These are phyloP conservation scores for Galerina marginata DNA, from an alignment of 768 basidiomycete species.

Conservation along the genomic window DNA sequence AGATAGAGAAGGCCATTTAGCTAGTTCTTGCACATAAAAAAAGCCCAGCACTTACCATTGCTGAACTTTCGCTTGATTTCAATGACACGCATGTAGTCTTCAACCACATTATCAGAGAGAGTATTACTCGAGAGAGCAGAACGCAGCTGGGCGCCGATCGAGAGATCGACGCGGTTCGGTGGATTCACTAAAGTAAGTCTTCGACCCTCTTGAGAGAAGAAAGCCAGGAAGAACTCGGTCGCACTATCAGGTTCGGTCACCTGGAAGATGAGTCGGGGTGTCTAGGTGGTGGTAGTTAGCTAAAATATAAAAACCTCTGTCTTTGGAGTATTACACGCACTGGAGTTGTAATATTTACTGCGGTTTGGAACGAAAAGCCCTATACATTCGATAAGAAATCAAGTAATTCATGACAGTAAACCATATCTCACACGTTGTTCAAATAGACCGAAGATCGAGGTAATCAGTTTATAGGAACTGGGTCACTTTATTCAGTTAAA, in stretches of 20 bases:
- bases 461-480: constrained; percentile 67
- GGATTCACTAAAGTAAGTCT: constrained; percentile 55
- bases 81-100: constrained; percentile 58
- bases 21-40: background rate
- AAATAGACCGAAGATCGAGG: constrained; percentile 63
- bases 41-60: constrained; percentile 17
- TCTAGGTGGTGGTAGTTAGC: constrained; percentile 35
- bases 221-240: constrained; percentile 68
- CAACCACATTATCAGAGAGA: constrained; percentile 44
- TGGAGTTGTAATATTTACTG: constrained; percentile 59
- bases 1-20: constrained; percentile 4
- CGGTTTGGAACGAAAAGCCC: constrained; percentile 76
- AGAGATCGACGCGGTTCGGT: constrained; percentile 46
- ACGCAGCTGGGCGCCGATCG: constrained; percentile 44
- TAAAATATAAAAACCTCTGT: background rate
- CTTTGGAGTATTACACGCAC: constrained; percentile 37
- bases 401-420: background rate
- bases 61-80: constrained; percentile 53
- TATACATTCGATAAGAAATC: constrained; percentile 29
- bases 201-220: constrained; percentile 65
- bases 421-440: constrained; percentile 54
- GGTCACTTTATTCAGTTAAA: background rate
- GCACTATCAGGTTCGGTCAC: constrained; percentile 43
- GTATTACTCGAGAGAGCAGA: constrained; percentile 41
- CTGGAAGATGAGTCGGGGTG: constrained; percentile 73